Percentiles rank a stretch among this genome's conserved stretches.
Conservation (phyloP, 2,329 filamentous ascomycete species). For the Curvularia hawaiiensis region DNA sequence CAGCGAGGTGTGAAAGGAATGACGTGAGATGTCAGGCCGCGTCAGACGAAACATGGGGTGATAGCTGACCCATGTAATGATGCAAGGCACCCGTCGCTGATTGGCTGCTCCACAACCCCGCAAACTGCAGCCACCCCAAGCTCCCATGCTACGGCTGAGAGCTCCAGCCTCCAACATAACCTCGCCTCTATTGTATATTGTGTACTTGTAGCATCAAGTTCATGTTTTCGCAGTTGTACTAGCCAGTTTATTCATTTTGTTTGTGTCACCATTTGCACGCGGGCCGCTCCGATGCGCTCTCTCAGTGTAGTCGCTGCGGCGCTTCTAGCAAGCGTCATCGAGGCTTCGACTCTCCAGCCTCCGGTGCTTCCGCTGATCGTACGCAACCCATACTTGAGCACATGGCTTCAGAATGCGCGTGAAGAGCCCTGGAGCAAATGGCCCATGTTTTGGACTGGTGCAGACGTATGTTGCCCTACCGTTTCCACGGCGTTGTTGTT, state of each 20-base stretch:
- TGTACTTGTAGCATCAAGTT: neutral
- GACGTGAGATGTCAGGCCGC: conserved; percentile 1
- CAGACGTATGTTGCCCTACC: conserved; percentile 54
- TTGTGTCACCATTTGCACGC: neutral
- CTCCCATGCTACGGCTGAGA: conserved; percentile 23
- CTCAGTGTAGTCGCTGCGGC: conserved; percentile 28
- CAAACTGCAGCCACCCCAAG: conserved; percentile 28
- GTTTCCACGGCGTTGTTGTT: neutral
- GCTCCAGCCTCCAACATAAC: conserved; percentile 14
- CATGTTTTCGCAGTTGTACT: conserved; percentile 2
- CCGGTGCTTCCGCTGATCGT: conserved; percentile 58
- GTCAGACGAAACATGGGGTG: conserved; percentile 14
- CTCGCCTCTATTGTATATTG: conserved; percentile 1
- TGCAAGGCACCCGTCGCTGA: conserved; percentile 37
- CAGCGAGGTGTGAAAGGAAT: neutral
- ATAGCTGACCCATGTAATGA: conserved; percentile 8
- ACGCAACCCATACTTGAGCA: conserved; percentile 58
- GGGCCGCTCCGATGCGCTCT: conserved; percentile 34
- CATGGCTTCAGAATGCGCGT: conserved; percentile 68
- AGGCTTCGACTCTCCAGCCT: conserved; percentile 61
- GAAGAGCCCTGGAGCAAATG: conserved; percentile 79
- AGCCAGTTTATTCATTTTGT: conserved; percentile 3
- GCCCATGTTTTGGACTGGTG: conserved; percentile 84
- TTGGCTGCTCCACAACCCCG: conserved; percentile 34
- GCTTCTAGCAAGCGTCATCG: conserved; percentile 51